phyloP scores from a whole-genome alignment of 2,329 filamentous ascomycete species.

The Colletotrichum zoysiae region DNA sequence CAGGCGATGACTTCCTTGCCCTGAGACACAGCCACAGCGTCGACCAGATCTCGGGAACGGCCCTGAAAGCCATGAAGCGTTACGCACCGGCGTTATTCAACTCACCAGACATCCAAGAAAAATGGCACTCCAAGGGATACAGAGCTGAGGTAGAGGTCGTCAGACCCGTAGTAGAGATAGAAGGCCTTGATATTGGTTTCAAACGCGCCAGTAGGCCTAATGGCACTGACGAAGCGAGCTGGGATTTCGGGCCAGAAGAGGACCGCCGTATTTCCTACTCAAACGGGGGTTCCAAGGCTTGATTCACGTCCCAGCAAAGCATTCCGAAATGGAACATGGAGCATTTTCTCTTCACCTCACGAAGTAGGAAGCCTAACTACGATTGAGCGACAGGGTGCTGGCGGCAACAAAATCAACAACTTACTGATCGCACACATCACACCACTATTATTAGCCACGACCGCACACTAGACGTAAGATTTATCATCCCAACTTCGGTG shows the following conservation, averaged over 20 bases:
- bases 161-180: conserved; percentile 60
- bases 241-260: conserved; percentile 63
- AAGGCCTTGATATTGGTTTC: conserved; percentile 59
- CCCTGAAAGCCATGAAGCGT: conserved; percentile 65
- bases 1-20: conserved; percentile 66
- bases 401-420: too few species aligned
- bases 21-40: conserved; percentile 73
- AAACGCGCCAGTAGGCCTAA: conserved; percentile 60
- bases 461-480: too few species aligned
- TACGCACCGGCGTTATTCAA: conserved; percentile 68
- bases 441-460: background rate
- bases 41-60: conserved; percentile 72
- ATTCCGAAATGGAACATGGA: background rate
- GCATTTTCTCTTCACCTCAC: background rate
- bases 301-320: background rate
- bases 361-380: too few species aligned
- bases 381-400: too few species aligned
- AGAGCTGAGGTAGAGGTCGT: conserved; percentile 55
- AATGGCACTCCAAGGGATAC: conserved; percentile 61
- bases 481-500: background rate
- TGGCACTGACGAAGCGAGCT: conserved; percentile 69
- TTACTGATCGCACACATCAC: background rate
- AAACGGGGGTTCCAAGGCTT: conserved; percentile 4
- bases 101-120: conserved; percentile 60
- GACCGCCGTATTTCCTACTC: conserved; percentile 44